A percentile compares a stretch with the other conserved stretches of the same genome.
Evolutionary conservation across 192 early-diverging fungal genomes (phyloP).

Genomic region (Obelidium mucronatum): DNA sequence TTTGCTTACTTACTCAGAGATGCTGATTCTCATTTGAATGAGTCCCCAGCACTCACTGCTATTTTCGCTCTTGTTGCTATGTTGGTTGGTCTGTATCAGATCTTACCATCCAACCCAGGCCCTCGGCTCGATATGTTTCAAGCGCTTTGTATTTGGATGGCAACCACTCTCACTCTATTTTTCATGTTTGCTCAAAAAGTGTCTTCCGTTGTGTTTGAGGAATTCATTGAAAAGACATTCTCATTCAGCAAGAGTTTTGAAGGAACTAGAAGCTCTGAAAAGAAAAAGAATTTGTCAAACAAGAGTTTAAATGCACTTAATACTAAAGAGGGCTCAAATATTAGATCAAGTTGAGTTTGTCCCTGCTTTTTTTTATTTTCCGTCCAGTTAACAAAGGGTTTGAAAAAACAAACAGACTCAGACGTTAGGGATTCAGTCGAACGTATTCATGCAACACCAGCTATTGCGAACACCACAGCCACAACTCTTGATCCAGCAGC

Average conservation of each 20-base stretch:
- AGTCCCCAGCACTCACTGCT: not conserved
- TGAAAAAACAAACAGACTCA: too few species aligned
- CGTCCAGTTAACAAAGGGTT: not conserved
- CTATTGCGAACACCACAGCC: too few species aligned
- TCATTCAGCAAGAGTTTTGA: not conserved
- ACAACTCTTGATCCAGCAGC: too few species aligned
- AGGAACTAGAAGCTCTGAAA: not conserved
- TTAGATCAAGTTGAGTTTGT: not conserved
- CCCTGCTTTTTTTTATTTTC: too few species aligned
- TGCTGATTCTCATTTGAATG: not conserved
- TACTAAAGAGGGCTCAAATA: not conserved
- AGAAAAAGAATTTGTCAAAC: not conserved
- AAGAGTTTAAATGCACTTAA: not conserved
- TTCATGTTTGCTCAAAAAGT: conserved; percentile 1
- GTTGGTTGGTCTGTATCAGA: not conserved
- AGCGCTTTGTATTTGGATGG: not conserved
- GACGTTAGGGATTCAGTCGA: too few species aligned
- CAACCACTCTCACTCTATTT: not conserved
- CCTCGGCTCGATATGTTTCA: not conserved
- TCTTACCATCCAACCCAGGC: not conserved
- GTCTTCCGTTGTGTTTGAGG: not conserved
- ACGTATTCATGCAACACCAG: too few species aligned
- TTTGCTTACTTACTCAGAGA: conserved; percentile 4
- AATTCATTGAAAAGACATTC: not conserved
- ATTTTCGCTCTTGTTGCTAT: not conserved